phyloP scores from a whole-genome alignment of 371 early-diverging fungal genomes.

The Apophysomyces ossiformis region DNA sequence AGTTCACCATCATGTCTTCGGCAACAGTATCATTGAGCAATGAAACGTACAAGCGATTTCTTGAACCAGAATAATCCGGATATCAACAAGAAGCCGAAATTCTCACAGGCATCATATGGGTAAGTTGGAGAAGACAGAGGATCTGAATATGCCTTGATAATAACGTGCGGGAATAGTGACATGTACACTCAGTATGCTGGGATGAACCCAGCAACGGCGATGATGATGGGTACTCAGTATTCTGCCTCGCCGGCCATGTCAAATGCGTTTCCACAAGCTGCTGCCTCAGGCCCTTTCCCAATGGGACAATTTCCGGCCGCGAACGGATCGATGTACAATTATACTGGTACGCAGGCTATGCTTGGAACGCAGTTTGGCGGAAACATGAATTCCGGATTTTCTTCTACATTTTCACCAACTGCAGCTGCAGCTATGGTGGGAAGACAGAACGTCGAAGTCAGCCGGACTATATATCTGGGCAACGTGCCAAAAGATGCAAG shows the following conservation, averaged over 20 bases:
- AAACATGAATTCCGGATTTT: slow-evolving; percentile 9
- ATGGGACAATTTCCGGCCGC: slow-evolving; percentile 16
- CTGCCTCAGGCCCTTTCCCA: slow-evolving; percentile 1
- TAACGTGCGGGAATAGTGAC: slow-evolving; percentile 16
- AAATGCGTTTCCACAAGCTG: slow-evolving; percentile 5
- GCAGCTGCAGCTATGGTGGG: slow-evolving; percentile 15
- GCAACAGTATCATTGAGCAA: slow-evolving; percentile 3
- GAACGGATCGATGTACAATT: slow-evolving; percentile 22
- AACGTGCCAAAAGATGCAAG: slow-evolving; percentile 61
- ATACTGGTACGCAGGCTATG: slow-evolving; percentile 9
- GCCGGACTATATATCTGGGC: slow-evolving; percentile 80
- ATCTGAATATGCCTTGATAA: background rate
- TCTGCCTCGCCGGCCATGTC: slow-evolving; percentile 4
- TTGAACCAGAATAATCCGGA: slow-evolving; percentile 22
- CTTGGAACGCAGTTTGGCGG: slow-evolving; percentile 7
- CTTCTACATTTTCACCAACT: slow-evolving; percentile 13
- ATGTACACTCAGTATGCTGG: slow-evolving; percentile 24
- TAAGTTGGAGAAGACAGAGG: slow-evolving; percentile 4
- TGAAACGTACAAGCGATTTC: slow-evolving; percentile 35
- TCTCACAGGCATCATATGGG: slow-evolving; percentile 25
- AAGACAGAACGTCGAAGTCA: slow-evolving; percentile 33
- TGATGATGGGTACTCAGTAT: slow-evolving; percentile 26
- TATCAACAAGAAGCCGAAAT: slow-evolving; percentile 31
- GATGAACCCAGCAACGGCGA: slow-evolving; percentile 24
- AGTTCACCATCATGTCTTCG: slow-evolving; percentile 5